Conservation (phyloP, 164 flowering plant species). For the Macadamia tetraphylla region DNA sequence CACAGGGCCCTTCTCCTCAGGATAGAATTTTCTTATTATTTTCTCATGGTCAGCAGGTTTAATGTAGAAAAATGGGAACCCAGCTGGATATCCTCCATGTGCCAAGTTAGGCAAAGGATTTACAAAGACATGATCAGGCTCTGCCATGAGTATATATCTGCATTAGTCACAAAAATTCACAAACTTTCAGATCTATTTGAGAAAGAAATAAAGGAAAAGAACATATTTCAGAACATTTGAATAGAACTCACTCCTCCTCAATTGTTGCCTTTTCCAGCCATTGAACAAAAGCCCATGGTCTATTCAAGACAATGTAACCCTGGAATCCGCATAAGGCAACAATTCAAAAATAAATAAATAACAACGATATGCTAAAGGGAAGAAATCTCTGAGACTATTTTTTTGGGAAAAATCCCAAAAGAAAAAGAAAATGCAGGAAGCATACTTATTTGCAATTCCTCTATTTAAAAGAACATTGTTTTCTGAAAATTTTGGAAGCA, state of each 20-base stretch:
- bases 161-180: conserved; percentile 13
- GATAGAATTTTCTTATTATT: conserved; percentile 72
- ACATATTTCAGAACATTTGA: not conserved
- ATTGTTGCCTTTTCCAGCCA: conserved; percentile 87
- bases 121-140: conserved; percentile 90
- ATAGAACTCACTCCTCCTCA: conserved; percentile 82
- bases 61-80: conserved; percentile 84
- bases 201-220: not conserved
- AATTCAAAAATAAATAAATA: not conserved
- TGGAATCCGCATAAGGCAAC: conserved; percentile 27
- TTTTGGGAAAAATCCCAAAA: not conserved
- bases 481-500: too few relatives aligned
- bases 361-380: not conserved
- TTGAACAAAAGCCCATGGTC: conserved; percentile 99
- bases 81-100: conserved; percentile 64
- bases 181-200: conserved; percentile 6
- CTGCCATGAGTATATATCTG: conserved; percentile 95
- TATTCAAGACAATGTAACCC: conserved; percentile 94
- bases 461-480: not conserved
- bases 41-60: conserved; percentile 64
- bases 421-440: not conserved
- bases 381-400: not conserved
- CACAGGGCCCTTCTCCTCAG: conserved; percentile 82
- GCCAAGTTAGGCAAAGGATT: conserved; percentile 88
- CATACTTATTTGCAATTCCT: not conserved